phyloP scores from a whole-genome alignment of 768 basidiomycete genomes.

The Leccinum truebloodii region DNA sequence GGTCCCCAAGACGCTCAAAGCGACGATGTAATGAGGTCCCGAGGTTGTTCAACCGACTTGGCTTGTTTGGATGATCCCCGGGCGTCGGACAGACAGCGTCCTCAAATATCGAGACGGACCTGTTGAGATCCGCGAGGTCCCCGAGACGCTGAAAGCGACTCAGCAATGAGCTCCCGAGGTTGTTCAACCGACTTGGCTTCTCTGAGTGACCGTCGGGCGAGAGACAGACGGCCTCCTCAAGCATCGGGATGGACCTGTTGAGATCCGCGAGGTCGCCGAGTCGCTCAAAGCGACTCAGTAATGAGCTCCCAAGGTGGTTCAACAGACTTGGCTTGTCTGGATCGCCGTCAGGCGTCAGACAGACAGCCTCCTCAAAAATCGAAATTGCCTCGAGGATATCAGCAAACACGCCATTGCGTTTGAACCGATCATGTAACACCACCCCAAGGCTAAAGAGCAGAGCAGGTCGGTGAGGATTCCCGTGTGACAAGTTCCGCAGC shows the following conservation, averaged over 20 bases:
- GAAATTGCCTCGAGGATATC: too few species aligned
- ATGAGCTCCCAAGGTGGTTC: background rate
- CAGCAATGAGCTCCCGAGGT: background rate
- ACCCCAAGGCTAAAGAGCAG: background rate
- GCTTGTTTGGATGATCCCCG: too few species aligned
- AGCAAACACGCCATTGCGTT: too few species aligned
- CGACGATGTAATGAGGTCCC: too few species aligned
- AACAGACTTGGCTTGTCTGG: background rate
- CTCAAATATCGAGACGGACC: too few species aligned
- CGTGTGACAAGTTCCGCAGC: background rate
- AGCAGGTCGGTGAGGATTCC: background rate
- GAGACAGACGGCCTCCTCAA: background rate
- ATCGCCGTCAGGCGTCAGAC: background rate
- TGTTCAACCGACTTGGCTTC: background rate
- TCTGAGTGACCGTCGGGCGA: background rate
- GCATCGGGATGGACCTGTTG: background rate
- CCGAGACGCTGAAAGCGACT: too few species aligned
- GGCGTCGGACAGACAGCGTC: too few species aligned
- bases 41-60: too few species aligned
- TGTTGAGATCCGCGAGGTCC: too few species aligned
- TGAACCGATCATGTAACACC: too few species aligned
- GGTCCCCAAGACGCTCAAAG: too few species aligned
- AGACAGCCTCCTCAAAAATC: too few species aligned
- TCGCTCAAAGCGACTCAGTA: background rate
- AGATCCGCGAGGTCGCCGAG: background rate